These are phyloP conservation scores for Acidiella bohemica DNA, from an alignment of 495 filamentous ascomycete species.

Conservation along the genomic window DNA sequence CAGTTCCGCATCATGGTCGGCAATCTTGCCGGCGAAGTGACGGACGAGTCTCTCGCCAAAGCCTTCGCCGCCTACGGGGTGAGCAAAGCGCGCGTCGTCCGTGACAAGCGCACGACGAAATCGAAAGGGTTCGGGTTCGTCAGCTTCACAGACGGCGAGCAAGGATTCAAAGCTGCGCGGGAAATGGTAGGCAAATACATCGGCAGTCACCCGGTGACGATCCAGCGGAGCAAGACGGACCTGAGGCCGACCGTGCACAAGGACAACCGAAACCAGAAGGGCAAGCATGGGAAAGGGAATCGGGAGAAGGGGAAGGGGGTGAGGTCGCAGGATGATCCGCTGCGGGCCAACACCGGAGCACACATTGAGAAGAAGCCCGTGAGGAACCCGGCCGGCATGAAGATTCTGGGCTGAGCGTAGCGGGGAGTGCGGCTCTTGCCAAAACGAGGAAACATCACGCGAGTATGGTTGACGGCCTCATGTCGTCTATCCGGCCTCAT, in stretches of 20 bases:
- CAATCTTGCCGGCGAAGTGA: slow-evolving; percentile 96
- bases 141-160: slow-evolving; percentile 86
- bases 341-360: slow-evolving; percentile 37
- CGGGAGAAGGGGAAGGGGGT: slow-evolving; percentile 26
- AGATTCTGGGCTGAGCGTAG: slow-evolving; percentile 55
- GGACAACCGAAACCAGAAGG: slow-evolving; percentile 32
- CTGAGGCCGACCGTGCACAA: slow-evolving; percentile 50
- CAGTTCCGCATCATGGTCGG: slow-evolving; percentile 93
- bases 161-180: slow-evolving; percentile 85
- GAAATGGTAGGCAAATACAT: slow-evolving; percentile 99
- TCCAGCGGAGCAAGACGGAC: slow-evolving; percentile 81
- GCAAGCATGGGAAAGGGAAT: slow-evolving; percentile 34
- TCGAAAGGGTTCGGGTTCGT: slow-evolving; percentile 94
- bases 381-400: slow-evolving; percentile 51
- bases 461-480: no score
- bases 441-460: no score
- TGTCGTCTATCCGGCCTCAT: no score
- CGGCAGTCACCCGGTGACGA: slow-evolving; percentile 79
- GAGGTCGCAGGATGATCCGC: slow-evolving; percentile 18
- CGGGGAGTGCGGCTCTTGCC: no score
- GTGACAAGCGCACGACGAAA: slow-evolving; percentile 91
- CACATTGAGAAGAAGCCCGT: slow-evolving; percentile 59
- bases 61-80: slow-evolving; percentile 86
- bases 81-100: slow-evolving; percentile 84
- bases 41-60: slow-evolving; percentile 87